phyloP scores from a whole-genome alignment of 108 stramenopile genomes.

The Heterococcus sp. region DNA sequence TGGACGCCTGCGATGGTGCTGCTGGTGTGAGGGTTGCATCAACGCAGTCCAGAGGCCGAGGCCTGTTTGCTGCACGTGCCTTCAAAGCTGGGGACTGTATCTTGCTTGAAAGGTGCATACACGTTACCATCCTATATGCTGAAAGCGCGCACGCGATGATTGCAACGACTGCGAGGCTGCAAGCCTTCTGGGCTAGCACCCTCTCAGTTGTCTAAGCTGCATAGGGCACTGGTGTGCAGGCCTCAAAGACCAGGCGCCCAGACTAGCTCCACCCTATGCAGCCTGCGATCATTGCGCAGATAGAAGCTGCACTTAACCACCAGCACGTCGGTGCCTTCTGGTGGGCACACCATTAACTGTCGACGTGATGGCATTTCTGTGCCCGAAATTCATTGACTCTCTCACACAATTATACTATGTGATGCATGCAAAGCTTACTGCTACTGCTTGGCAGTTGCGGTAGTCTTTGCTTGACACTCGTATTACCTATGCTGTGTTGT shows the following conservation, averaged over 20 bases:
- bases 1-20: neutral
- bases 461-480: neutral
- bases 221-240: neutral
- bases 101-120: conserved; percentile 20
- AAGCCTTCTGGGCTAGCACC: neutral
- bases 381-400: neutral
- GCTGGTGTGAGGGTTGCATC: neutral
- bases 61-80: conserved; percentile 7
- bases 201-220: neutral
- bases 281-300: neutral
- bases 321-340: neutral
- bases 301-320: neutral
- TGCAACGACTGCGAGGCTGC: neutral
- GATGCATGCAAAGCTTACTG: neutral
- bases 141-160: neutral
- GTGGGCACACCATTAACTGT: neutral
- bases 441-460: neutral
- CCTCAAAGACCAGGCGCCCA: neutral
- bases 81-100: conserved; percentile 1
- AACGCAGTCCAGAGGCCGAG: conserved; percentile 11
- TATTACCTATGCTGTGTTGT: neutral
- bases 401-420: neutral
- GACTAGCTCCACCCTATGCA: no score
- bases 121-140: neutral
- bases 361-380: neutral